Conservation (phyloP, 1,284 basidiomycete species). For the Melampsora occidentalis region DNA sequence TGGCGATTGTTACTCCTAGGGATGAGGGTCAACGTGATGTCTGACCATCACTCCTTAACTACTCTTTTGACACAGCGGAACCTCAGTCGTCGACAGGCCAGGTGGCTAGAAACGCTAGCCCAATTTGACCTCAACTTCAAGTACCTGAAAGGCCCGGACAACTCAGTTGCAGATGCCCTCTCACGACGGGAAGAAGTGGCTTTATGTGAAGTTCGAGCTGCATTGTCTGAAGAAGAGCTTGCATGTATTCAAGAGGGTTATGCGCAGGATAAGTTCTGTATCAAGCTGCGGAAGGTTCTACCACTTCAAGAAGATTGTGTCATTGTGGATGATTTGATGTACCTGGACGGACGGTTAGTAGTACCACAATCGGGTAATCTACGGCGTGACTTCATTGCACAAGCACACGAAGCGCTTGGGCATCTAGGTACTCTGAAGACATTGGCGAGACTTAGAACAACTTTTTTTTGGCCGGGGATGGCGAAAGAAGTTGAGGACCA, state of each 20-base stretch:
- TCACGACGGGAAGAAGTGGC: background rate
- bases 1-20: background rate
- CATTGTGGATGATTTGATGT: background rate
- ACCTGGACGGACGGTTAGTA: background rate
- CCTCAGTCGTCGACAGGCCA: background rate
- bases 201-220: no score
- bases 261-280: background rate
- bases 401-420: background rate
- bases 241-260: background rate
- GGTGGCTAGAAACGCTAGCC: background rate
- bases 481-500: background rate
- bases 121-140: constrained; percentile 5
- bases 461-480: background rate
- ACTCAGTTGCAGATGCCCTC: constrained; percentile 6
- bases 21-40: constrained; percentile 2
- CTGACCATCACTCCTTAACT: constrained; percentile 8
- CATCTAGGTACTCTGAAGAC: background rate
- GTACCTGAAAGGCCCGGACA: background rate
- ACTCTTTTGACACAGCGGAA: background rate
- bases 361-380: background rate
- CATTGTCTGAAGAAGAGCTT: no score
- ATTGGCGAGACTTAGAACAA: background rate
- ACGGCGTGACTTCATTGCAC: background rate
- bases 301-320: background rate
- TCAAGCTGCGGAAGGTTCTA: background rate